Evolutionary conservation across 805 yeast species (phyloP).

Genomic region (Nakazawaea molendinolei): DNA sequence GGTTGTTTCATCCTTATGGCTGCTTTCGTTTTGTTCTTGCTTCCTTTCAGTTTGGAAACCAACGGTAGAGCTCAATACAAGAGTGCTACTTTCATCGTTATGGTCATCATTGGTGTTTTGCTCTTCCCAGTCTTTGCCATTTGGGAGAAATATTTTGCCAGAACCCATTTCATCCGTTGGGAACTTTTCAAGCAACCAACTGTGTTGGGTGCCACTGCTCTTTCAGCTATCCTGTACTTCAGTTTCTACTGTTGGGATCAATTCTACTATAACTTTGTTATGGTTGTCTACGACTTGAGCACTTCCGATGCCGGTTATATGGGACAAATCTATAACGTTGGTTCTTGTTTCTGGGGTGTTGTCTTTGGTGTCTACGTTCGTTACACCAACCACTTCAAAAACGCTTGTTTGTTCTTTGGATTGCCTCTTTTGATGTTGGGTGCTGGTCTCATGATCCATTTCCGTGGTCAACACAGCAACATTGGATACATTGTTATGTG

Average conservation of each 20-base stretch:
- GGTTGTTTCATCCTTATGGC: conserved; percentile 28
- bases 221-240: conserved; percentile 15
- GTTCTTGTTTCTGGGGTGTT: conserved; percentile 19
- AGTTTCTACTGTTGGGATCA: conserved; percentile 21
- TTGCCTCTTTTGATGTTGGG: conserved; percentile 18
- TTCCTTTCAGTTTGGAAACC: conserved; percentile 30
- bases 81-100: conserved; percentile 35
- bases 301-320: conserved; percentile 20
- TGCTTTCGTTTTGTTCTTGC: conserved; percentile 27
- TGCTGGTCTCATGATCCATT: conserved; percentile 21
- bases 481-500: conserved; percentile 22
- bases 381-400: conserved; percentile 17
- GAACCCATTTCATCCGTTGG: conserved; percentile 20
- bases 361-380: conserved; percentile 19
- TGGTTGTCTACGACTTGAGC: conserved; percentile 18
- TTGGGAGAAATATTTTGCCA: conserved; percentile 28
- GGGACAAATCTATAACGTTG: conserved; percentile 20
- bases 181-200: conserved; percentile 20
- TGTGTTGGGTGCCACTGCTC: conserved; percentile 20
- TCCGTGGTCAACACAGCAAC: conserved; percentile 17
- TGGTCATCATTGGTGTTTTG: conserved; percentile 34
- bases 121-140: conserved; percentile 26
- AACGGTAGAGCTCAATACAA: conserved; percentile 25
- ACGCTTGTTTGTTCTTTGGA: conserved; percentile 17
- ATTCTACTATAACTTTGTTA: conserved; percentile 17